Percentiles rank a stretch among this genome's conserved stretches.
These are phyloP conservation scores for Backusella parvicylindrica DNA, from an alignment of 192 early-diverging fungal genomes.

Conservation along the genomic window DNA sequence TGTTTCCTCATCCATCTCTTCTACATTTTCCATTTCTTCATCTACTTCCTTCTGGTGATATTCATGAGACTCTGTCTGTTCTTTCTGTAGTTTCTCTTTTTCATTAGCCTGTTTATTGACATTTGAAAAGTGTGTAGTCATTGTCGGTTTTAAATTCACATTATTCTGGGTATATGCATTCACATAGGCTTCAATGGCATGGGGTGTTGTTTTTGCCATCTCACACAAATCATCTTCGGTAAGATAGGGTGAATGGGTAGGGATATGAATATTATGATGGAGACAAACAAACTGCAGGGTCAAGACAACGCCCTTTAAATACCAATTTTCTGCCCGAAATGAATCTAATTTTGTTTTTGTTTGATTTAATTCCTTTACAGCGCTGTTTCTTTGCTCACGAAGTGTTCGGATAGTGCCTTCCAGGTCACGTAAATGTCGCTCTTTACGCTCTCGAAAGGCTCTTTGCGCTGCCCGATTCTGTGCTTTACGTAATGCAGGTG, in stretches of 20 bases:
- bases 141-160: conserved; percentile 23
- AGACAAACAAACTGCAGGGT: conserved; percentile 44
- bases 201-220: conserved; percentile 31
- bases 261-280: conserved; percentile 34
- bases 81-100: not conserved
- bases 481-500: conserved; percentile 60
- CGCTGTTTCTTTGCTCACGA: conserved; percentile 52
- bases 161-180: conserved; percentile 34
- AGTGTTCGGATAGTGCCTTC: conserved; percentile 72
- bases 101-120: not conserved
- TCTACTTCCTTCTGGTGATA: not conserved
- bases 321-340: conserved; percentile 43
- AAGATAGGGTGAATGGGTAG: conserved; percentile 30
- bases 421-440: conserved; percentile 70
- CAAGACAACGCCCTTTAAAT: conserved; percentile 46
- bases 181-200: conserved; percentile 35
- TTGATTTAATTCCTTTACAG: conserved; percentile 39
- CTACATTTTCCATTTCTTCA: not conserved
- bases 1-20: not conserved
- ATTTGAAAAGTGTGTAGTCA: conserved; percentile 20
- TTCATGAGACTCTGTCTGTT: too few relatives aligned
- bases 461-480: conserved; percentile 90
- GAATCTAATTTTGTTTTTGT: conserved; percentile 43
- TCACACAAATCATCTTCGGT: conserved; percentile 30
- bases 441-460: conserved; percentile 86